Evolutionary conservation across 495 filamentous ascomycete species (phyloP).

Genomic region (Penicillium lividum): DNA sequence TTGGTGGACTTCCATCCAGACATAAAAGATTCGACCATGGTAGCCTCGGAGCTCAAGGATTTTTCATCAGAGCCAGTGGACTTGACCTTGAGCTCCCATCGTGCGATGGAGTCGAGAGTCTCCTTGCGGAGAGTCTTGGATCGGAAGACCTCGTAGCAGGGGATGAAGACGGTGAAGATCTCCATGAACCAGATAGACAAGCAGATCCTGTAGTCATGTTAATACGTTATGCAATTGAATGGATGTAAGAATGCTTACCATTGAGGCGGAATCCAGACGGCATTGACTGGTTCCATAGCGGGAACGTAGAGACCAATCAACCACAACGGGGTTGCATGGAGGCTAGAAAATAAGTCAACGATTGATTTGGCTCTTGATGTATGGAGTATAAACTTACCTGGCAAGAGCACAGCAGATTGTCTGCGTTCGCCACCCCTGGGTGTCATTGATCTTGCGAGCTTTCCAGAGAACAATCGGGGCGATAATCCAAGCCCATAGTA

Average conservation of each 20-base stretch:
- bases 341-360: constrained; percentile 7
- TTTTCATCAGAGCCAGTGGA: constrained; percentile 28
- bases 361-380: background rate
- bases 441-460: constrained; percentile 57
- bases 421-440: constrained; percentile 66
- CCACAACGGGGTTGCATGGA: constrained; percentile 68
- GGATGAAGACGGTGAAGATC: constrained; percentile 54
- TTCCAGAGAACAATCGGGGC: constrained; percentile 49
- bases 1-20: constrained; percentile 36
- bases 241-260: constrained; percentile 21
- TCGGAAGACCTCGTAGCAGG: constrained; percentile 55
- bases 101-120: constrained; percentile 37
- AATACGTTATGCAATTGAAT: background rate
- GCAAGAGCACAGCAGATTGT: constrained; percentile 62
- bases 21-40: constrained; percentile 36
- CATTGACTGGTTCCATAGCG: constrained; percentile 55
- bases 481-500: constrained; percentile 63
- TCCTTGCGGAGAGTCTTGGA: constrained; percentile 45
- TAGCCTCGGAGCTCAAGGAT: constrained; percentile 31
- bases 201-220: constrained; percentile 42
- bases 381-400: constrained; percentile 12
- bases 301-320: constrained; percentile 61
- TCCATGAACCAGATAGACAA: constrained; percentile 56
- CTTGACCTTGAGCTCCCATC: constrained; percentile 33
- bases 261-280: constrained; percentile 54